phyloP scores from a whole-genome alignment of 2,329 filamentous ascomycete species.

The Pestalotiopsis sp. region DNA sequence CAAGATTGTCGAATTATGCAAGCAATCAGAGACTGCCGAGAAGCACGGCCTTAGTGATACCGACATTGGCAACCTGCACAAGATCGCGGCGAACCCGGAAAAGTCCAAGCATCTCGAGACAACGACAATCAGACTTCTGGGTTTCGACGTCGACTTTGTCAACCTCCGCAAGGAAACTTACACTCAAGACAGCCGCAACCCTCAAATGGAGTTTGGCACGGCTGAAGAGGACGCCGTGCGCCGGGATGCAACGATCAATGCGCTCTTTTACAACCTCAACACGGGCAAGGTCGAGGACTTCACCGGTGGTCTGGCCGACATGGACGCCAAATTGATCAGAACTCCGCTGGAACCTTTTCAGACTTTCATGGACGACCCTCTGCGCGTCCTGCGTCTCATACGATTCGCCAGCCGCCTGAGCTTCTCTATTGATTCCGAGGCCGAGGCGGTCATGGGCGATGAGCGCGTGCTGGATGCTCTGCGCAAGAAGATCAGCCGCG shows the following conservation, averaged over 20 bases:
- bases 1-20: conserved; percentile 70
- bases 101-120: conserved; percentile 97
- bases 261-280: conserved; percentile 92
- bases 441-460: conserved; percentile 76
- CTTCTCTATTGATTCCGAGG: conserved; percentile 75
- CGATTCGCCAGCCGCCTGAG: conserved; percentile 85
- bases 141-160: conserved; percentile 89
- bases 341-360: conserved; percentile 88
- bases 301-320: conserved; percentile 76
- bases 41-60: conserved; percentile 62
- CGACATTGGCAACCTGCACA: conserved; percentile 78
- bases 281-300: conserved; percentile 83
- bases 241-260: conserved; percentile 92
- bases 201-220: conserved; percentile 91
- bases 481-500: conserved; percentile 87
- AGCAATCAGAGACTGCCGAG: conserved; percentile 58
- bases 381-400: conserved; percentile 84
- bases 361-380: conserved; percentile 92
- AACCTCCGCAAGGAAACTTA: conserved; percentile 94
- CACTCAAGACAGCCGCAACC: conserved; percentile 84
- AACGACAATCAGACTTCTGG: conserved; percentile 82
- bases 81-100: conserved; percentile 88
- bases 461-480: conserved; percentile 77
- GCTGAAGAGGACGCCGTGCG: conserved; percentile 87
- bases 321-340: conserved; percentile 72